A percentile compares a stretch with the other conserved stretches of the same genome.
phyloP scores from a whole-genome alignment of 805 yeast genomes.

The Limtongia smithiae region DNA sequence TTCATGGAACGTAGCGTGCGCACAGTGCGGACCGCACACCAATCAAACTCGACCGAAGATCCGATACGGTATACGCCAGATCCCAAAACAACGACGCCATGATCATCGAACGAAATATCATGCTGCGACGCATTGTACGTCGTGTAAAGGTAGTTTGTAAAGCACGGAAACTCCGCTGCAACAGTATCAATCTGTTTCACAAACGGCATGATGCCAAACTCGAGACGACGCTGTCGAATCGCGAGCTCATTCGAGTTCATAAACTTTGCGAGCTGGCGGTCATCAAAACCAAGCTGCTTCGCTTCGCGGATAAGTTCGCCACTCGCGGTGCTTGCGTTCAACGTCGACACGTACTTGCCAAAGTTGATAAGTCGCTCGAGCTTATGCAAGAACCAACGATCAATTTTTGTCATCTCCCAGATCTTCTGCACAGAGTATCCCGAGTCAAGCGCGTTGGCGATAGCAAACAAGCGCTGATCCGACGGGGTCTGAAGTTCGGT shows the following conservation, averaged over 20 bases:
- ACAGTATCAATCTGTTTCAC: slow-evolving; percentile 95
- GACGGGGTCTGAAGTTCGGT: slow-evolving; percentile 91
- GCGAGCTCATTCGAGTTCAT: slow-evolving; percentile 88
- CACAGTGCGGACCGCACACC: slow-evolving; percentile 98
- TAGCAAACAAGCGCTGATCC: slow-evolving; percentile 94
- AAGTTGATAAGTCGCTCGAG: slow-evolving; percentile 70
- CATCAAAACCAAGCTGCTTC: slow-evolving; percentile 95
- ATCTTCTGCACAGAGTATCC: slow-evolving; percentile 91
- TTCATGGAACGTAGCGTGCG: slow-evolving; percentile 86
- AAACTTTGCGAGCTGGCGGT: slow-evolving; percentile 90
- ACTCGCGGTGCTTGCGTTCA: slow-evolving; percentile 51
- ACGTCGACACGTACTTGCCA: slow-evolving; percentile 46
- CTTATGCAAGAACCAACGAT: slow-evolving; percentile 93
- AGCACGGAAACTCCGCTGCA: slow-evolving; percentile 98
- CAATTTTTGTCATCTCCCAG: slow-evolving; percentile 87
- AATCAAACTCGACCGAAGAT: slow-evolving; percentile 97
- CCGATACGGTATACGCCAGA: slow-evolving; percentile 99
- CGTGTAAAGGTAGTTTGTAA: slow-evolving; percentile 88
- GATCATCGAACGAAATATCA: slow-evolving; percentile 84
- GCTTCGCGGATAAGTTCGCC: slow-evolving; percentile 68
- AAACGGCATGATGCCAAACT: slow-evolving; percentile 80
- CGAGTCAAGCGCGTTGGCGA: slow-evolving; percentile 86
- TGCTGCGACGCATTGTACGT: slow-evolving; percentile 89
- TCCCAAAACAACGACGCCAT: slow-evolving; percentile 93
- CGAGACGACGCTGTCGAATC: slow-evolving; percentile 82